Base-by-base conservation (phyloP, 176 grass and related monocot genomes). In the Bromus sterilis region DNA sequence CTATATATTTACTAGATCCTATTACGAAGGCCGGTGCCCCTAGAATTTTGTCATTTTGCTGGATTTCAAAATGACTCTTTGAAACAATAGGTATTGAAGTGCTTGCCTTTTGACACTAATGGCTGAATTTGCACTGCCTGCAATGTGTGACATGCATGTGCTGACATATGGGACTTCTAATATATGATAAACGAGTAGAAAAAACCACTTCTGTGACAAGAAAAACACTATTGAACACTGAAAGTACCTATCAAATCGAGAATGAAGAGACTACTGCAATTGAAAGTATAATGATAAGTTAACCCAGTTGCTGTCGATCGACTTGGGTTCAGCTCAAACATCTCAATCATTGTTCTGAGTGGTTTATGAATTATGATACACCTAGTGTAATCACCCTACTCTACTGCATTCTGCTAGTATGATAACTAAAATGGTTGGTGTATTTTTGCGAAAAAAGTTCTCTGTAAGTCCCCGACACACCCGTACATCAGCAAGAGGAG, bases 121-220 rank as follows among this genome's bases (percentile, higher is more conserved):
- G 42, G 41, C 43, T 74, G 64, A 55, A 4, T 7, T 63, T 74
- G 42, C 67, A 80, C 67, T 55, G 28, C 25, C 57, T 62, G 66
- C 56, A 80, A 41, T 55, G 83, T 55, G 83, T 55, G 76, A 80
- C 76, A 55, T 74, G 31, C 57, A 80, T 86, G 76, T 62, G 64
- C 16, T 71, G 75, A 79, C 76, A 69, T 79, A 69, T 79, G 26
- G 39, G 42, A 12, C 69, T 74, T 13, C 12, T 71, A 46, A 71
- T 46, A 53, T 53, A 53, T 53, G n/a, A n/a, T n/a, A 44, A 60
- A 29, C 35, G 24, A 61, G 35, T 37, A 37, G 53, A 58, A 77
- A 55, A 9, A 59, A 59, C 55, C 24, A 60, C 36, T 78, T 49
- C 26, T 41, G 56, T 43, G 15, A 41, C 33, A 61, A 62, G 16